Evolutionary conservation across 495 filamentous ascomycete genomes (phyloP).

Genomic region (Chlorociboria aeruginascens): DNA sequence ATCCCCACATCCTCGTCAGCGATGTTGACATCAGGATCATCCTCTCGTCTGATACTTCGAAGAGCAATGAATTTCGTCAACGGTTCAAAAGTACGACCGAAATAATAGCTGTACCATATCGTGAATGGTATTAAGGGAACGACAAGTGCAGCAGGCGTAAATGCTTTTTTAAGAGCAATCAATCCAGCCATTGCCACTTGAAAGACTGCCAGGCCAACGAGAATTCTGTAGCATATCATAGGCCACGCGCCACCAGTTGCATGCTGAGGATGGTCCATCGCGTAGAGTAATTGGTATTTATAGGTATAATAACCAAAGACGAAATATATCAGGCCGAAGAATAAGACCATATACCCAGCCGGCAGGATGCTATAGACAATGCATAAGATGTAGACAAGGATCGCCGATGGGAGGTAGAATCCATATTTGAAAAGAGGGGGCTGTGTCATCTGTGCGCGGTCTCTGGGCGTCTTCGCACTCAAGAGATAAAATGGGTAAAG

Average conservation of each 20-base stretch:
- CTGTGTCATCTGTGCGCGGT: slow-evolving; percentile 72
- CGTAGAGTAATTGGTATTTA: slow-evolving; percentile 96
- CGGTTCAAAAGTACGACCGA: slow-evolving; percentile 62
- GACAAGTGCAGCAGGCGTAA: slow-evolving; percentile 57
- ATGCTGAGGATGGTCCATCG: slow-evolving; percentile 95
- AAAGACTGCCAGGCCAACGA: slow-evolving; percentile 75
- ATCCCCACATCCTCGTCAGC: slow-evolving; percentile 28
- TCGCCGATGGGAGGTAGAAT: slow-evolving; percentile 84
- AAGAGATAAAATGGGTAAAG: slow-evolving; percentile 74
- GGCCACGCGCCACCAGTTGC: slow-evolving; percentile 90
- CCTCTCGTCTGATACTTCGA: slow-evolving; percentile 59
- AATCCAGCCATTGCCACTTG: slow-evolving; percentile 86
- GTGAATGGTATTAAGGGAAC: slow-evolving; percentile 65
- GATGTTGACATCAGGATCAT: slow-evolving; percentile 25
- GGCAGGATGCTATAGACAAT: slow-evolving; percentile 88
- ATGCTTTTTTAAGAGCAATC: slow-evolving; percentile 60
- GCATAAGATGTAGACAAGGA: slow-evolving; percentile 87
- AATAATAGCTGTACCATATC: slow-evolving; percentile 76
- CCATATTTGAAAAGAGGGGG: slow-evolving; percentile 91
- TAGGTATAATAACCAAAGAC: slow-evolving; percentile 83
- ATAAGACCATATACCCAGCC: slow-evolving; percentile 66
- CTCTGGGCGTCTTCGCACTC: slow-evolving; percentile 78
- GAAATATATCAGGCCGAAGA: slow-evolving; percentile 82
- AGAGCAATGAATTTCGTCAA: slow-evolving; percentile 87
- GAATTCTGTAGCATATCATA: slow-evolving; percentile 84